Conservation (phyloP, 495 filamentous ascomycete species). For the Penicillium paradoxum region DNA sequence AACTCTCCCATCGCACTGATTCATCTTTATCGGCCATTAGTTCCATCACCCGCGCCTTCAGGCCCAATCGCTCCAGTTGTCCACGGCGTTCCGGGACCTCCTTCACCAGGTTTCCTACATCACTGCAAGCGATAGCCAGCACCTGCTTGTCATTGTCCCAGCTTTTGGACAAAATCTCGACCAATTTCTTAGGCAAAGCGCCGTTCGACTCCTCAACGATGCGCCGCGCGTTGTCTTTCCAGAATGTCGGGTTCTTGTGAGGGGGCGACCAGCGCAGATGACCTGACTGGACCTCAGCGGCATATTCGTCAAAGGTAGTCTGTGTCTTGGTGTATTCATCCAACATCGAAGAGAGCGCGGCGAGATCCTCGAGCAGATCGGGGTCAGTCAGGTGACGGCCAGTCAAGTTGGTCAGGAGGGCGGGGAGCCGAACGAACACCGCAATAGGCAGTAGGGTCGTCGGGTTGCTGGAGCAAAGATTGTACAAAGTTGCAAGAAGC, state of each 20-base stretch:
- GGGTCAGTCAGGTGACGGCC: constrained; percentile 82
- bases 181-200: constrained; percentile 73
- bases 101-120: constrained; percentile 82
- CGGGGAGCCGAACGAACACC: constrained; percentile 74
- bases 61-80: constrained; percentile 81
- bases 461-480: constrained; percentile 73
- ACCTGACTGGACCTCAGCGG: constrained; percentile 79
- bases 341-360: constrained; percentile 67
- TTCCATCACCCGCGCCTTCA: constrained; percentile 92
- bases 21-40: constrained; percentile 90
- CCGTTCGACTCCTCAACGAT: constrained; percentile 83
- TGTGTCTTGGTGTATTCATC: constrained; percentile 94
- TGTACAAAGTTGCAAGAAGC: constrained; percentile 79
- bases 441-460: constrained; percentile 74
- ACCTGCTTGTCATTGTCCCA: constrained; percentile 96
- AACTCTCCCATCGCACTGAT: constrained; percentile 88
- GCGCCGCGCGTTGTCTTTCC: constrained; percentile 88
- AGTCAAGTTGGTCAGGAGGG: constrained; percentile 71
- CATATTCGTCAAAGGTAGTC: constrained; percentile 96
- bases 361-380: constrained; percentile 84
- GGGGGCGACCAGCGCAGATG: constrained; percentile 95
- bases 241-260: constrained; percentile 84
- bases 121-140: constrained; percentile 92
- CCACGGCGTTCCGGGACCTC: constrained; percentile 80
- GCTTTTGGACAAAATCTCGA: constrained; percentile 75